Evolutionary conservation across 257 asterid species (phyloP).

Genomic region (Lycium barbarum): DNA sequence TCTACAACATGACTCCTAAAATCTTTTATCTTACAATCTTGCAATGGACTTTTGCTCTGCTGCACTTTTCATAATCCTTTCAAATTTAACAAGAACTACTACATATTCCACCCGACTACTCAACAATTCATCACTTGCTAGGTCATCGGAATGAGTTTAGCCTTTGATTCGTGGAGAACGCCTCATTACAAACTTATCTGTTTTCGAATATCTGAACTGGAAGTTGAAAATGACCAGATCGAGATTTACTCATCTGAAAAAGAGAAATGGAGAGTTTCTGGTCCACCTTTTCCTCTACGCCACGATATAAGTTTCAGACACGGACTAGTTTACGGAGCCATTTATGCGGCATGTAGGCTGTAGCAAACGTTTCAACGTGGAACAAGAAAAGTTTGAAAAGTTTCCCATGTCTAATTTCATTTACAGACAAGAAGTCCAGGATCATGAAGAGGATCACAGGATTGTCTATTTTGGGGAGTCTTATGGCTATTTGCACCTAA

Average conservation of each 20-base stretch:
- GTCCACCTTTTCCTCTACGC: slow-evolving; percentile 28
- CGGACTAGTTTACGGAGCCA: neutral
- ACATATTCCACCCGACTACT: neutral
- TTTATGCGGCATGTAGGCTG: neutral
- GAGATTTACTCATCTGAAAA: slow-evolving; percentile 48
- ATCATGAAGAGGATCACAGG: neutral
- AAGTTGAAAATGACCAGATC: neutral
- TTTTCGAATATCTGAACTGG: slow-evolving; percentile 32
- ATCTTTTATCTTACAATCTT: neutral
- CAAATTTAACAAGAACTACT: neutral
- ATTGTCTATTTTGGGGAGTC: neutral
- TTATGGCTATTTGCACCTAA: slow-evolving; percentile 14
- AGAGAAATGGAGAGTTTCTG: slow-evolving; percentile 43
- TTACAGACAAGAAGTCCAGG: neutral
- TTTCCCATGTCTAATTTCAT: neutral
- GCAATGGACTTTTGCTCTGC: slow-evolving; percentile 22
- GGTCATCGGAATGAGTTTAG: neutral
- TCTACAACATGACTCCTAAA: neutral
- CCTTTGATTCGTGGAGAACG: slow-evolving; percentile 26
- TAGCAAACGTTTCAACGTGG: neutral
- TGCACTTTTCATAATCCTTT: neutral
- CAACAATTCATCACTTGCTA: slow-evolving; percentile 17
- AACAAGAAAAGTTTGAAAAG: neutral
- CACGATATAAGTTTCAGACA: neutral
- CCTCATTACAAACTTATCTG: slow-evolving; percentile 44